These are phyloP conservation scores for Cyberlindnera mrakii DNA, from an alignment of 805 yeast species.

Conservation along the genomic window DNA sequence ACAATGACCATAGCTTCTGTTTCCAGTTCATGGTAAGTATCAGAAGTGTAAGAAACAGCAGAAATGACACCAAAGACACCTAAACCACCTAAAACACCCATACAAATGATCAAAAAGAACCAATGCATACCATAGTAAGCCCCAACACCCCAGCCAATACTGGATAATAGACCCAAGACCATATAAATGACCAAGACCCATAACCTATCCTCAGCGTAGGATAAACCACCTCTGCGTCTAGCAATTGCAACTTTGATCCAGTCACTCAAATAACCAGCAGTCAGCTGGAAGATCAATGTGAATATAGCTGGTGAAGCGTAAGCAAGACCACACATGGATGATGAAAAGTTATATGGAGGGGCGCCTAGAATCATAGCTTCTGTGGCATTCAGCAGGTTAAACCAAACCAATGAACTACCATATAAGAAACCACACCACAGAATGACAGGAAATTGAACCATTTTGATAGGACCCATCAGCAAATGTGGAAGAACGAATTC, in stretches of 20 bases:
- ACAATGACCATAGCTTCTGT: slow-evolving; percentile 52
- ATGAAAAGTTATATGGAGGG: slow-evolving; percentile 45
- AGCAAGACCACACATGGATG: slow-evolving; percentile 43
- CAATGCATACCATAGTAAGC: slow-evolving; percentile 49
- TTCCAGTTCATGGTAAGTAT: slow-evolving; percentile 48
- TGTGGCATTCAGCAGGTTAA: slow-evolving; percentile 45
- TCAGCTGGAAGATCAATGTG: slow-evolving; percentile 35
- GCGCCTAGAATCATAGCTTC: slow-evolving; percentile 37
- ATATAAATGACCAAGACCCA: slow-evolving; percentile 43
- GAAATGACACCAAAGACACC: slow-evolving; percentile 47
- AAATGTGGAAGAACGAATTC: slow-evolving; percentile 26
- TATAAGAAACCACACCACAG: slow-evolving; percentile 54
- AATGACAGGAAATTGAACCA: slow-evolving; percentile 46
- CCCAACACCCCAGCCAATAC: slow-evolving; percentile 61
- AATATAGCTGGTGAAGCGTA: slow-evolving; percentile 49
- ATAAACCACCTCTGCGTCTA: slow-evolving; percentile 39
- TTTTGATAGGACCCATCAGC: slow-evolving; percentile 33
- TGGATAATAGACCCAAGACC: slow-evolving; percentile 47
- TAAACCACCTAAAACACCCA: slow-evolving; percentile 51
- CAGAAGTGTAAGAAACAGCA: slow-evolving; percentile 51
- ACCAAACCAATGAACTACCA: slow-evolving; percentile 44
- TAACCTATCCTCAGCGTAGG: slow-evolving; percentile 53
- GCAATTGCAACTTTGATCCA: slow-evolving; percentile 44
- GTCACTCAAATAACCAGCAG: slow-evolving; percentile 47
- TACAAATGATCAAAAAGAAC: slow-evolving; percentile 48